Conservation (phyloP, 2,329 filamentous ascomycete genomes). For the Fusarium citri region DNA sequence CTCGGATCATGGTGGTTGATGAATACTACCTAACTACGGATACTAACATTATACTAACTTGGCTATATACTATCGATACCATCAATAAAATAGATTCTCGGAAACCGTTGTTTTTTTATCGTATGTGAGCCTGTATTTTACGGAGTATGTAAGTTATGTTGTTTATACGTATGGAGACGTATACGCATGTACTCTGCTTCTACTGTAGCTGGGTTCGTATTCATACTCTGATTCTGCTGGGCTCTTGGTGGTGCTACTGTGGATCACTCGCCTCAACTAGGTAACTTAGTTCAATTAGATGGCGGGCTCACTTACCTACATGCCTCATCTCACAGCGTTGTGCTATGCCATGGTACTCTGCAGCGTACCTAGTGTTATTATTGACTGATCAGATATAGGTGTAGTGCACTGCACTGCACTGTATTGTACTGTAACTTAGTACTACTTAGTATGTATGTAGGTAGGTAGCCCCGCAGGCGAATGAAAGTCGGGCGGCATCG, state of each 20-base stretch:
- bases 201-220: background rate
- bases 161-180: background rate
- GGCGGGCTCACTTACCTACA: background rate
- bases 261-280: constrained; percentile 1
- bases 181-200: background rate
- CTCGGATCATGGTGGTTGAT: constrained; percentile 29
- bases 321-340: background rate
- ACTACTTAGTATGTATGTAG: background rate
- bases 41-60: background rate
- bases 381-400: constrained; percentile 9
- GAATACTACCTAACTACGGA: constrained; percentile 6
- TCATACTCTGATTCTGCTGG: background rate
- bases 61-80: background rate
- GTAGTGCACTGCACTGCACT: background rate
- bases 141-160: background rate
- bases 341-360: constrained; percentile 11
- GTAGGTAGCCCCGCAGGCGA: background rate
- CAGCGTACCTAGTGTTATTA: background rate
- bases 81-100: background rate
- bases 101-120: background rate
- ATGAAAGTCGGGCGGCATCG: background rate
- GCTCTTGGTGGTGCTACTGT: background rate
- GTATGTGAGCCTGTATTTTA: background rate
- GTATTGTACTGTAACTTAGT: background rate
- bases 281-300: background rate